phyloP scores from a whole-genome alignment of 352 stramenopile species.

The Phytopythium helicoides region DNA sequence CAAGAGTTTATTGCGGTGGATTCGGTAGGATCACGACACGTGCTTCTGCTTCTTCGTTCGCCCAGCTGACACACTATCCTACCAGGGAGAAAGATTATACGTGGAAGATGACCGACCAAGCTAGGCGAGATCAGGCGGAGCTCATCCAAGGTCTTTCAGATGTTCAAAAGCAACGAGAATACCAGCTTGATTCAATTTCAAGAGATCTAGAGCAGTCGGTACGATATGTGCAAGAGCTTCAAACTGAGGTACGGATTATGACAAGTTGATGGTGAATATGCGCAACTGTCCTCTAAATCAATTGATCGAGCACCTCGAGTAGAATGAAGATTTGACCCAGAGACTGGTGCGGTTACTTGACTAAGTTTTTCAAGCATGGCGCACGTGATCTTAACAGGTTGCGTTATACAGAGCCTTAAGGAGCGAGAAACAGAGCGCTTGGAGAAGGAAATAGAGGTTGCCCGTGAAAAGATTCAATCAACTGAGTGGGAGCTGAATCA shows the following conservation, averaged over 20 bases:
- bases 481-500: conserved; percentile 27
- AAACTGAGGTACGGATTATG: conserved; percentile 19
- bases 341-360: conserved; percentile 24
- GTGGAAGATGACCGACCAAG: conserved; percentile 24
- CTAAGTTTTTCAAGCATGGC: too few species aligned
- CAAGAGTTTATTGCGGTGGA: conserved; percentile 2
- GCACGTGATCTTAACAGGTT: background rate
- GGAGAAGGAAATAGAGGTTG: conserved; percentile 33
- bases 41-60: too few species aligned
- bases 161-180: conserved; percentile 19
- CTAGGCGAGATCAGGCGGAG: conserved; percentile 34
- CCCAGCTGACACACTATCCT: too few species aligned
- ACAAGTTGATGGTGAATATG: too few species aligned
- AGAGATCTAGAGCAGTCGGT: conserved; percentile 20
- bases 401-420: background rate
- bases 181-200: conserved; percentile 13
- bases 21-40: conserved; percentile 8
- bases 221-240: conserved; percentile 19
- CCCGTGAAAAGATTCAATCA: conserved; percentile 29
- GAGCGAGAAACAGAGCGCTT: conserved; percentile 27
- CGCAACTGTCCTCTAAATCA: too few species aligned
- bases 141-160: conserved; percentile 34
- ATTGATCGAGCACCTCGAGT: too few species aligned
- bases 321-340: conserved; percentile 27
- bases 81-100: conserved; percentile 46